Evolutionary conservation across 140 eudicot genomes (phyloP).

Genomic region (Oenanthe javanica): DNA sequence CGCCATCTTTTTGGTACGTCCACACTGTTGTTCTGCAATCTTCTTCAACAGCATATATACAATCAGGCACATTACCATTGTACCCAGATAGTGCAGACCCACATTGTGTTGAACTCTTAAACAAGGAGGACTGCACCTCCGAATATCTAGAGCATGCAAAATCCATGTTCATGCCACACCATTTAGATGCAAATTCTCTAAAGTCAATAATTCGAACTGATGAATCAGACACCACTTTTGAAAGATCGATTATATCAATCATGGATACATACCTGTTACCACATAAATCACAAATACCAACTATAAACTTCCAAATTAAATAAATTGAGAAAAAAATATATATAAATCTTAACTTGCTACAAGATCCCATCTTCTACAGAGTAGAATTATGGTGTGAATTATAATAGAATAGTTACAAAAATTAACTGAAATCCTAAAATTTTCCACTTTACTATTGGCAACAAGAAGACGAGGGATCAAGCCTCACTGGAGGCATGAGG

Average conservation of each 20-base stretch:
- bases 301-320: neutral
- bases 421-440: neutral
- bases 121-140: constrained; percentile 20
- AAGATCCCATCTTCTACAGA: neutral
- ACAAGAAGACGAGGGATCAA: too few species aligned
- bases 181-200: constrained; percentile 48
- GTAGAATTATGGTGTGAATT: neutral
- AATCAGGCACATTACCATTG: constrained; percentile 28
- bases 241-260: constrained; percentile 78
- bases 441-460: neutral
- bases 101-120: constrained; percentile 49
- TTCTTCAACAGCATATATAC: constrained; percentile 69
- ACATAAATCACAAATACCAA: constrained; percentile 5
- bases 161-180: constrained; percentile 57
- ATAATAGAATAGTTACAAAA: neutral
- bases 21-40: constrained; percentile 92
- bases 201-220: constrained; percentile 60
- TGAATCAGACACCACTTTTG: constrained; percentile 48
- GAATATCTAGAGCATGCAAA: constrained; percentile 38
- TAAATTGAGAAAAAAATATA: neutral
- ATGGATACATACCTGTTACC: constrained; percentile 81
- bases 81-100: constrained; percentile 72
- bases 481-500: neutral
- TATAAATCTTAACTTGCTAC: neutral
- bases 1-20: constrained; percentile 51